Evolutionary conservation across 306 rosid species (phyloP).

Genomic region (Glycyrrhiza uralensis): DNA sequence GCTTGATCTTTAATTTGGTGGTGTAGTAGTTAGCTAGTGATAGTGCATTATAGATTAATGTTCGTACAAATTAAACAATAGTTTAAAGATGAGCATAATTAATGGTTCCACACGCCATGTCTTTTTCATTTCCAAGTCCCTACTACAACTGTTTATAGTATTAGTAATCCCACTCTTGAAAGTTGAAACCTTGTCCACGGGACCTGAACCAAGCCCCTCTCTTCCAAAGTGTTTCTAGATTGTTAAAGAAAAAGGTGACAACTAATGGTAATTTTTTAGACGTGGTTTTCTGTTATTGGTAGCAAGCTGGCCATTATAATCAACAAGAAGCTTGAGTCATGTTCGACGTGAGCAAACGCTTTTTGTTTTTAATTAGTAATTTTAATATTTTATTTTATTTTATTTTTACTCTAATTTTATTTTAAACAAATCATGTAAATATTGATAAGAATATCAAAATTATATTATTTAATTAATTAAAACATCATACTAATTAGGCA

Average conservation of each 20-base stretch:
- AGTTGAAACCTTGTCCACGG: conserved; percentile 56
- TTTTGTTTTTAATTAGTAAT: too few species aligned
- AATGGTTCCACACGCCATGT: conserved; percentile 42
- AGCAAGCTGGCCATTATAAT: conserved; percentile 54
- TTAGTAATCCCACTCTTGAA: conserved; percentile 34
- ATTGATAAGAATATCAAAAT: too few species aligned
- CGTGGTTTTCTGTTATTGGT: conserved; percentile 44
- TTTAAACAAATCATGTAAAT: too few species aligned
- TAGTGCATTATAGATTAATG: conserved; percentile 40
- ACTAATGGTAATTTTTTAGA: conserved; percentile 26
- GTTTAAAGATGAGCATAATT: conserved; percentile 41
- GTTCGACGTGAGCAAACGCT: not conserved
- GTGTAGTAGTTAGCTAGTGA: not conserved
- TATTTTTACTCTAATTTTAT: too few species aligned
- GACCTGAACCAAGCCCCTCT: conserved; percentile 58
- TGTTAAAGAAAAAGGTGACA: conserved; percentile 38
- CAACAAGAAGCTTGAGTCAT: too few species aligned
- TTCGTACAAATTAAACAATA: conserved; percentile 29
- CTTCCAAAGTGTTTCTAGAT: conserved; percentile 63
- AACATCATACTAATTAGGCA: too few species aligned
- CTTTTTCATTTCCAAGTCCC: conserved; percentile 16
- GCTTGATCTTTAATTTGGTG: not conserved
- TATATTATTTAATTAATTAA: too few species aligned
- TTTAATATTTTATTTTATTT: too few species aligned
- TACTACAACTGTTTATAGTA: conserved; percentile 25